Evolutionary conservation across 306 rosid genomes (phyloP), one percentile per base, ranked within the genome.

Genomic region (Pyrus communis): DNA sequence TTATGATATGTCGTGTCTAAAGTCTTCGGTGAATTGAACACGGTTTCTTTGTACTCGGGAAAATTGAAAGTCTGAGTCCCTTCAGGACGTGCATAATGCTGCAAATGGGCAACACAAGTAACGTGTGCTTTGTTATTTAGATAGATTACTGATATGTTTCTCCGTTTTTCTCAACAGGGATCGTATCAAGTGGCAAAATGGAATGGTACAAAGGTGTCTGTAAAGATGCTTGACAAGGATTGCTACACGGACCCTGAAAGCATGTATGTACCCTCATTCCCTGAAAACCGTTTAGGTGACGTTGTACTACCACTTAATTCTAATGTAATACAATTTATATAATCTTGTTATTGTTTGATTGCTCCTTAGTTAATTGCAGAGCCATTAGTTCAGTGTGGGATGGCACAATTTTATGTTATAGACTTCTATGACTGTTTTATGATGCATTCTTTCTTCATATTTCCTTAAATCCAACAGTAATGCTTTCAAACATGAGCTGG

Each of bases 191-290:
- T 96, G 82, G 99, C 99, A 27, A 93, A 96, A 80, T 96, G 99
- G 99, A 96, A 96, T 80, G 99, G 99, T 79, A 96, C 99, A 69
- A 96, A 93, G 88, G 99, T 96, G 72, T 70, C 97, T 12, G 96
- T 93, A 68, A 96, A 96, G 87, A 96, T 96, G 78, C 96, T 96
- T 42, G 96, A 93, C 75, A 93, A 89, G 91, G 97, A 93, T 62
- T 75, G 93, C 86, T 87, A 91, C 79, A 79, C 94, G 15, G 89
- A 96, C 81, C 91, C 93, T 49, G 96, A 96, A 73, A 76, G 87
- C 89, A 96, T 96, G 99, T 96, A 88, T 22, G 96, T 81, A 17
- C 33, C 17, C 69, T 64, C 45, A 9, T 21, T 35, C 38, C 38
- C 55, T 17, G 55, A 51, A 51, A 51, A 2, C 9, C 8, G 3